Evolutionary conservation across 1,284 basidiomycete species (phyloP), one percentile per base, ranked within the genome.

Genomic region (Leccinum variabile): DNA sequence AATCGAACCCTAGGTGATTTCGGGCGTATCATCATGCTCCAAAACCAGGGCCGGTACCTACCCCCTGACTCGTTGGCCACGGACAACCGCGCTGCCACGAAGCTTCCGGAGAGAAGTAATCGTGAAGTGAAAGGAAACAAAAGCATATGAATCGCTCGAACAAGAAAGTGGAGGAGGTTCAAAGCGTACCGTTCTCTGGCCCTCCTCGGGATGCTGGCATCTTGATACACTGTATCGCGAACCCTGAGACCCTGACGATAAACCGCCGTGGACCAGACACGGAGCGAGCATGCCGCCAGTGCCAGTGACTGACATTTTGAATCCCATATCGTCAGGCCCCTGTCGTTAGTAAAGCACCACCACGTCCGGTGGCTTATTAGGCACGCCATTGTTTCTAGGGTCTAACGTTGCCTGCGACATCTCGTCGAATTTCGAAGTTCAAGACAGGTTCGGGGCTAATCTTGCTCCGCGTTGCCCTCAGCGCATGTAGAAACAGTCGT

Each of bases 211-310:
- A 11, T 18, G 44, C n/a, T 46, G 44, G 18, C 44, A 41, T 41
- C 35, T 37, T 37, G 5, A 37, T 37, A 37, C 35, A 35, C 35
- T 37, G 35, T 39, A 1, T 39, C 16, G 39, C 41, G 18, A 18
- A 18, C 41, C 41, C 9, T 46, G 13, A 44, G 41, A n/a, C n/a
- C 39, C 16, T 39, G 39, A n/a, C 41, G 41, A 18, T 11, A 41
- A 3, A 41, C n/a, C 10, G 41, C 33, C 4, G 6, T 32, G 32
- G n/a, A 28, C 54, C 35, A 57, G 39, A 16, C 25, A 49, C 57
- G 69, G 67, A n/a, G 60, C 70, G 16, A 72, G 72, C 28, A 71
- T 73, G 72, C 44, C 18, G 59, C 64, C 14, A 22, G 25, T 28
- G 25, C 64, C 14, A 22, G 25, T 28, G 25, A 28, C 41, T 8